Evolutionary conservation across 2,329 filamentous ascomycete genomes (phyloP).

Genomic region (Alternaria novae-zelandiae): DNA sequence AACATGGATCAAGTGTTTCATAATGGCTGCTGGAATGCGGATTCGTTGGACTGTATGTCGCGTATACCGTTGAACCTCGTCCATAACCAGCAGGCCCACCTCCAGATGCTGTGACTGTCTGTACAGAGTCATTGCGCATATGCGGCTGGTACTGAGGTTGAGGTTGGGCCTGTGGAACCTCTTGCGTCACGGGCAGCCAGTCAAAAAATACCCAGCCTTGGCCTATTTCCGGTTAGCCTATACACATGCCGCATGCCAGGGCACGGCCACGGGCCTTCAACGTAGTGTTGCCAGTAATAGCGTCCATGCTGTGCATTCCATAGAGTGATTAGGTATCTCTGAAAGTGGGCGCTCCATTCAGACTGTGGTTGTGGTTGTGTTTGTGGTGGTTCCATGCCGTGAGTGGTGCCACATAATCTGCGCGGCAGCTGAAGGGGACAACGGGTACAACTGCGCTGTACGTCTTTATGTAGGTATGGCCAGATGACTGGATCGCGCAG

Average conservation of each 20-base stretch:
- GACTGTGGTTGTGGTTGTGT: too few relatives aligned
- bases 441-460: too few relatives aligned
- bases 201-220: slow-evolving; percentile 2
- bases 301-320: not conserved
- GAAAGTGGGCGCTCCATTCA: not conserved
- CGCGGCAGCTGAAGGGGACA: too few relatives aligned
- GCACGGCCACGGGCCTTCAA: not conserved
- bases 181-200: not conserved
- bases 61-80: not conserved
- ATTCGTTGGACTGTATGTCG: not conserved
- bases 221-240: not conserved
- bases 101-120: not conserved
- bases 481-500: not conserved
- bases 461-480: too few relatives aligned
- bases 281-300: not conserved
- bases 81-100: not conserved
- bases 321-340: not conserved
- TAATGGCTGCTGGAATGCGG: not conserved
- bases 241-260: too few relatives aligned
- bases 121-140: not conserved
- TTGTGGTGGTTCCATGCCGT: not conserved
- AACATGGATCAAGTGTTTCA: not conserved
- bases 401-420: not conserved
- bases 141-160: not conserved
- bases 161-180: accelerated